These are phyloP conservation scores for Phytophthora sp. DNA, from an alignment of 352 stramenopile genomes.

Conservation along the genomic window DNA sequence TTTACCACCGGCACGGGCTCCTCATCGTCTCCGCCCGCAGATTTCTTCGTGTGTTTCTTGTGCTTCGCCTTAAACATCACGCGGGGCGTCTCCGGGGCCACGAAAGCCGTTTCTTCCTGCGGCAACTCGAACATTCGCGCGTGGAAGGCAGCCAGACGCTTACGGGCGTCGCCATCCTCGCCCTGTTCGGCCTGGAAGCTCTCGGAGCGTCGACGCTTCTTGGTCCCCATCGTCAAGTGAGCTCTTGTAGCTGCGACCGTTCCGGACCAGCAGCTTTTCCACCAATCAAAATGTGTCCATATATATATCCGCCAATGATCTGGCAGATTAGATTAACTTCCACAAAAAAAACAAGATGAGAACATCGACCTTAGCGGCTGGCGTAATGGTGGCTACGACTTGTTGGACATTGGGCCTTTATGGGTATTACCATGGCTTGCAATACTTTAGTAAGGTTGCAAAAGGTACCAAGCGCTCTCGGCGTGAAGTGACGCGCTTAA, in stretches of 20 bases:
- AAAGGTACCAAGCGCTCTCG: slow-evolving; percentile 24
- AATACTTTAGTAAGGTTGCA: not conserved
- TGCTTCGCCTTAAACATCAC: slow-evolving; percentile 52
- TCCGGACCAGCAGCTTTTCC: slow-evolving; percentile 30
- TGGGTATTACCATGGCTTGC: not conserved
- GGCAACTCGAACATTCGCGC: slow-evolving; percentile 65
- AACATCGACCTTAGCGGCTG: slow-evolving; percentile 4
- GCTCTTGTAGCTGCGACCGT: slow-evolving; percentile 14
- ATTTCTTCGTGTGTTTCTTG: slow-evolving; percentile 40
- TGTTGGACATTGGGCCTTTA: slow-evolving; percentile 14
- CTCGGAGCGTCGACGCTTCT: slow-evolving; percentile 48
- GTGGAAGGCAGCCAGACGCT: slow-evolving; percentile 58
- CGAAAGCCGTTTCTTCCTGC: slow-evolving; percentile 4
- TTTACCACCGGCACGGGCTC: slow-evolving; percentile 47
- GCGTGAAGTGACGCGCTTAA: slow-evolving; percentile 25
- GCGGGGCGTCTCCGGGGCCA: slow-evolving; percentile 26
- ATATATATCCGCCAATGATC: slow-evolving; percentile 3
- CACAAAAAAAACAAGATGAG: slow-evolving; percentile 19
- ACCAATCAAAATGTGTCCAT: slow-evolving; percentile 26
- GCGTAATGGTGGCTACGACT: not conserved
- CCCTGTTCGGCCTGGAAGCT: slow-evolving; percentile 33
- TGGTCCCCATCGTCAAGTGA: slow-evolving; percentile 29
- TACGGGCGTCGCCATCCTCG: slow-evolving; percentile 37
- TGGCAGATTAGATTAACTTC: not conserved
- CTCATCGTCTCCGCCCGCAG: slow-evolving; percentile 21